Base-by-base conservation (phyloP, 2,329 filamentous ascomycete species). In the Tolypocladium nubicola region DNA sequence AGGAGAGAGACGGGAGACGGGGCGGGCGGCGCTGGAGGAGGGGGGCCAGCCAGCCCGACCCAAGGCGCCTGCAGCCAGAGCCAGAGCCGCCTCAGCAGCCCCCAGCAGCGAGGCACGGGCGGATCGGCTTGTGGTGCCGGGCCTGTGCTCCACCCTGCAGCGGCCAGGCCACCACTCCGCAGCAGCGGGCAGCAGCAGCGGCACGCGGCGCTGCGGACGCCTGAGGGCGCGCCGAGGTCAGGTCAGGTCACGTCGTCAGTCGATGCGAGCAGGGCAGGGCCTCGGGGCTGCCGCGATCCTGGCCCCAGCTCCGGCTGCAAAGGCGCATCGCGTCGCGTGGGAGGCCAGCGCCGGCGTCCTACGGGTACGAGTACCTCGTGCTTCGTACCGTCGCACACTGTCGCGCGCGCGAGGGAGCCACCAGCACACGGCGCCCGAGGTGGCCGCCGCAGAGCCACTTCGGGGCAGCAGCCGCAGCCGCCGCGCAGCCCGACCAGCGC, bases 41-140 rank as follows among this genome's bases (percentile, higher is more conserved):
- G 47, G 45, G 13, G 26, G 21, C 43, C 45, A 30, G 45, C 45
- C 45, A 16, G 16, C 16, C 26, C 16, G 41, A 26, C 21, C 41
- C 41, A 45, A 26, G 41, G 41, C 41, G 41, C 41, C 41, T 45
- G 41, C 41, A 45, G 45, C 45, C 23, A 53, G 38, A 35, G 37
- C 33, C 52, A 40, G 52, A 21, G 26, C 26, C 23, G 55, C 59
- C 59, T 55, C 57, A 60, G 59, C 57, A 47, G 30, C 52, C 52
- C 37, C 35, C 23, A 23, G 52, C 54, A 33, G 26, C 23, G 30
- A 47, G 49, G 58, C 53, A 61, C 61, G 59, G 59, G 61, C 57
- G 61, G 57, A 62, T 62, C 61, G 61, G 61, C 61, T 56, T 59
- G 59, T 55, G 58, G 54, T 61, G 58, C 60, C 60, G 57, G 60